Conservation (phyloP, 2,329 filamentous ascomycete species). For the Malbranchea cinnamomea region DNA sequence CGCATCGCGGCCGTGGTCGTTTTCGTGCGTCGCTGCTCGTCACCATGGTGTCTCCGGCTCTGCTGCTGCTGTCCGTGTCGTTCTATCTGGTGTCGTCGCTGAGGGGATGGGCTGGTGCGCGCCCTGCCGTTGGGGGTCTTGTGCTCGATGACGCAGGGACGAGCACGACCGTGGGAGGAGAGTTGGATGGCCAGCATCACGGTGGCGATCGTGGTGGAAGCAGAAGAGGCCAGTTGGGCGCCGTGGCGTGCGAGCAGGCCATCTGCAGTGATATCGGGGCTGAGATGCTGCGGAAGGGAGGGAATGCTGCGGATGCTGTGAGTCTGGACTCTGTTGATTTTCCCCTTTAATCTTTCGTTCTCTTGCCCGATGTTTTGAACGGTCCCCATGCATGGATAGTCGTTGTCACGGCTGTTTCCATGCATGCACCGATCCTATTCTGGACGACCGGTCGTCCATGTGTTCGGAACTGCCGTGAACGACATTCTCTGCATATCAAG, state of each 20-base stretch:
- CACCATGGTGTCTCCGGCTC: constrained; percentile 7
- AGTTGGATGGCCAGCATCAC: background rate
- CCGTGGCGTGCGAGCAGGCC: constrained; percentile 53
- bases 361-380: background rate
- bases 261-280: constrained; percentile 57
- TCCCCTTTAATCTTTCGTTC: background rate
- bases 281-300: constrained; percentile 44
- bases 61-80: constrained; percentile 6
- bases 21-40: constrained; percentile 5
- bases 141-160: no score
- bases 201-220: background rate
- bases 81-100: constrained; percentile 9
- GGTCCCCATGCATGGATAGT: background rate
- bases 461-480: no score
- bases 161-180: background rate
- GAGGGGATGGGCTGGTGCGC: constrained; percentile 4
- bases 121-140: no score
- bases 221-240: constrained; percentile 38
- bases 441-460: no score
- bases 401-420: background rate
- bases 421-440: no score
- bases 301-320: constrained; percentile 61
- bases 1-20: background rate
- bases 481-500: no score
- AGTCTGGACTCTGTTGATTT: constrained; percentile 11